Percentiles rank a stretch among this genome's conserved stretches.
Conservation (phyloP, 305 asterid genomes). For the Fraxinus xanthoxyloides region DNA sequence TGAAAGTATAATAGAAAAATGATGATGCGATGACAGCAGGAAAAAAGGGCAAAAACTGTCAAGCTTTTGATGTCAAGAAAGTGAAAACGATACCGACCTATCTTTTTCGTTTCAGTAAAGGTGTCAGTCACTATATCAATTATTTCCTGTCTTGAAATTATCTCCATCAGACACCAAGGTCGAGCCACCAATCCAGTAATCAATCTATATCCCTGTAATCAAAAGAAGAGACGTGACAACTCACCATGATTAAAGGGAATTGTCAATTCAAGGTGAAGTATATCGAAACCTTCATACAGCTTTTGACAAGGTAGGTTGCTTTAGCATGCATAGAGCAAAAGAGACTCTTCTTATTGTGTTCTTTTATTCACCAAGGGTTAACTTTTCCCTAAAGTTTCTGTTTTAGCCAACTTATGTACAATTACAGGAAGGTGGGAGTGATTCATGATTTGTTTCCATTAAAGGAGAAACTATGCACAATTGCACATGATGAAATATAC, state of each 20-base stretch:
- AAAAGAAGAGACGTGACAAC: background rate
- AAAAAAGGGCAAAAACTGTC: background rate
- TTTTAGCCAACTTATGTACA: background rate
- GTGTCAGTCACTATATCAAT: conserved; percentile 57
- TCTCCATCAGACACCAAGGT: conserved; percentile 84
- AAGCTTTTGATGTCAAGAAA: background rate
- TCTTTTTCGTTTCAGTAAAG: conserved; percentile 62
- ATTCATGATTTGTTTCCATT: conserved; percentile 6
- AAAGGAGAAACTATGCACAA: background rate
- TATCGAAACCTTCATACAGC: conserved; percentile 9
- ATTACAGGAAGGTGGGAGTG: background rate
- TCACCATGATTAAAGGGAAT: background rate
- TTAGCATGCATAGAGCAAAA: background rate
- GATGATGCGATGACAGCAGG: background rate
- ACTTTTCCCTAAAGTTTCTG: background rate
- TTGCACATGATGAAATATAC: background rate
- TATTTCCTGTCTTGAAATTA: conserved; percentile 65
- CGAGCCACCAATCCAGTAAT: conserved; percentile 76
- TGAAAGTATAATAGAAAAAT: background rate
- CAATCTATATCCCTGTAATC: conserved; percentile 72
- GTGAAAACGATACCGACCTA: conserved; percentile 45
- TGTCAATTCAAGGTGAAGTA: background rate
- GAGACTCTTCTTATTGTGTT: background rate
- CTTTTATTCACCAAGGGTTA: background rate
- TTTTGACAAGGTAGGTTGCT: background rate